Conservation (phyloP, 1,284 basidiomycete species). For the Coniferiporia weirii region DNA sequence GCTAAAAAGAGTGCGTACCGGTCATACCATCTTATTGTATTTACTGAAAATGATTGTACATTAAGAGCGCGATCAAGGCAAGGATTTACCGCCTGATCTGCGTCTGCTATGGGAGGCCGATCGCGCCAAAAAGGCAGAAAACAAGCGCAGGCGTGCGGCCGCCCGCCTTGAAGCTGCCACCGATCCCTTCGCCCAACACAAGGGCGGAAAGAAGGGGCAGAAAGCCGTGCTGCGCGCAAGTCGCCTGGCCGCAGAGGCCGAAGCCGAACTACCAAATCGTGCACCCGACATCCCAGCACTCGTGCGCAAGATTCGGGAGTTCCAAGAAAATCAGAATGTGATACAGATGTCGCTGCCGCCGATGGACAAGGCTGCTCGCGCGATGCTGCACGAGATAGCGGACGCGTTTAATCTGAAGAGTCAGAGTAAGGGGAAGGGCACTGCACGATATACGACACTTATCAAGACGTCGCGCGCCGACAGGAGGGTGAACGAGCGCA, state of each 20-base stretch:
- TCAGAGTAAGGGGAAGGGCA: slow-evolving; percentile 65
- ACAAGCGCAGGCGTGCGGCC: slow-evolving; percentile 60
- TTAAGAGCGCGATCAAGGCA: slow-evolving; percentile 55
- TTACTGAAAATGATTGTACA: neutral
- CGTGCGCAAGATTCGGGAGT: slow-evolving; percentile 65
- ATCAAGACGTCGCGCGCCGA: slow-evolving; percentile 59
- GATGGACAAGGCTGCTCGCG: slow-evolving; percentile 66
- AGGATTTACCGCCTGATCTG: slow-evolving; percentile 56
- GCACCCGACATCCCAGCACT: slow-evolving; percentile 53
- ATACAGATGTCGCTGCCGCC: slow-evolving; percentile 65
- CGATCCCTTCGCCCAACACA: slow-evolving; percentile 51
- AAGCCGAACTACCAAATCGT: slow-evolving; percentile 35
- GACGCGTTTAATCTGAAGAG: slow-evolving; percentile 72
- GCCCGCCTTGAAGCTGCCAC: slow-evolving; percentile 49
- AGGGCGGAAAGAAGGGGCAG: slow-evolving; percentile 62
- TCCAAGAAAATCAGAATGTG: slow-evolving; percentile 52
- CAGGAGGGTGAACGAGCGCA: slow-evolving; percentile 47
- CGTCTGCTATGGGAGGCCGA: slow-evolving; percentile 77
- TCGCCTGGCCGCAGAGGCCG: slow-evolving; percentile 34
- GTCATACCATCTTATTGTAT: neutral
- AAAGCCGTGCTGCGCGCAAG: slow-evolving; percentile 58
- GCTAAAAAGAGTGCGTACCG: slow-evolving; percentile 24
- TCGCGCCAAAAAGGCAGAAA: slow-evolving; percentile 74
- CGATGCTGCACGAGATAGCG: slow-evolving; percentile 74
- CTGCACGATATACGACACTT: slow-evolving; percentile 61